phyloP scores from a whole-genome alignment of 305 asterid species.

The Fraxinus nigra region DNA sequence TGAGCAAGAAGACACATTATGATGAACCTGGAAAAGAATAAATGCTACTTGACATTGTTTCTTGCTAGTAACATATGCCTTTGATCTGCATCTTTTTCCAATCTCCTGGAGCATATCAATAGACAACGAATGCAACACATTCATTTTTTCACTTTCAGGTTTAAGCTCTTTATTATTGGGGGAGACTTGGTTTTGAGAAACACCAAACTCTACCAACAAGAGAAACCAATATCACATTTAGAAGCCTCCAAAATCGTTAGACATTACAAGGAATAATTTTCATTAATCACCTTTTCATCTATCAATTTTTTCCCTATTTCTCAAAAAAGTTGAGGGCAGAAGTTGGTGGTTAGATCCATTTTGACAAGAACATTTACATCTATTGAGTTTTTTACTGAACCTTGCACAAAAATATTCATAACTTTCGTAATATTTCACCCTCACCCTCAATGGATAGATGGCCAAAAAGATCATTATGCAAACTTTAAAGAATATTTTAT shows the following conservation, averaged over 20 bases:
- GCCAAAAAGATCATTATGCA: too few relatives aligned
- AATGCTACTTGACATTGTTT: neutral
- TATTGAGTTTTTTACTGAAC: neutral
- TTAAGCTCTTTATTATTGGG: slow-evolving; percentile 45
- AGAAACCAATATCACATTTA: neutral
- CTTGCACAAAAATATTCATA: too few relatives aligned
- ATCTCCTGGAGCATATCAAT: slow-evolving; percentile 82
- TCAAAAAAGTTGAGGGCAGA: neutral
- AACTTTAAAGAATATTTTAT: too few relatives aligned
- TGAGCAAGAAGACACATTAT: slow-evolving; percentile 31
- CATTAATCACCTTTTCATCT: neutral
- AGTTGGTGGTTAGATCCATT: neutral
- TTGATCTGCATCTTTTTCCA: slow-evolving; percentile 81
- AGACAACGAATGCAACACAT: slow-evolving; percentile 51
- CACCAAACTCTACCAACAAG: slow-evolving; percentile 40
- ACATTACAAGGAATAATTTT: too few relatives aligned
- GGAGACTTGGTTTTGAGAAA: slow-evolving; percentile 38
- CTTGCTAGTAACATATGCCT: slow-evolving; percentile 39
- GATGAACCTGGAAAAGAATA: slow-evolving; percentile 3
- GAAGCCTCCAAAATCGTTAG: too few relatives aligned
- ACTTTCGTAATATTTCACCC: too few relatives aligned
- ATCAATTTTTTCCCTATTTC: neutral
- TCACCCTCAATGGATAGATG: too few relatives aligned
- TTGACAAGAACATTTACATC: neutral
- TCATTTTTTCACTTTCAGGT: slow-evolving; percentile 57